phyloP scores from a whole-genome alignment of 2,329 filamentous ascomycete genomes.

The Hypoxylon sp. region DNA sequence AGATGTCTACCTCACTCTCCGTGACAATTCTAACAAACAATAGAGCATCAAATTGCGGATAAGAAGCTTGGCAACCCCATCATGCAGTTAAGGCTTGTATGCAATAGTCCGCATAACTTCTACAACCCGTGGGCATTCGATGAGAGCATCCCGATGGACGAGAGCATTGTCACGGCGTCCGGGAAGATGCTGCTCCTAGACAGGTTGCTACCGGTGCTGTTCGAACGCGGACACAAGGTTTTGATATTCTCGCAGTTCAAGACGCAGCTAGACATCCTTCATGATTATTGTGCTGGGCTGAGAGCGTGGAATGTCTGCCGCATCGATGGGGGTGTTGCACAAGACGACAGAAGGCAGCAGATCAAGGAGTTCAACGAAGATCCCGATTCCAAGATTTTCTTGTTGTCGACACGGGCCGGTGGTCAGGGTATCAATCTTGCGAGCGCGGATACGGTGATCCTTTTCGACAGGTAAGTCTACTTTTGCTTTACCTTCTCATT shows the following conservation, averaged over 20 bases:
- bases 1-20: not conserved
- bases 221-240: conserved; percentile 82
- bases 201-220: conserved; percentile 78
- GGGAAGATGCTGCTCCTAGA: conserved; percentile 97
- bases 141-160: conserved; percentile 70
- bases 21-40: conserved; percentile 42
- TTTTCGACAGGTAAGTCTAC: conserved; percentile 73
- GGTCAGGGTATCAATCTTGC: conserved; percentile 96
- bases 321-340: conserved; percentile 87
- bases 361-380: conserved; percentile 78
- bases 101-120: conserved; percentile 95
- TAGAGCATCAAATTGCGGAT: conserved; percentile 82
- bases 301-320: conserved; percentile 84
- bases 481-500: too few species aligned
- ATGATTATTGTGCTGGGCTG: conserved; percentile 83
- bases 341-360: conserved; percentile 73
- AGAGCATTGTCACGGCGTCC: conserved; percentile 83
- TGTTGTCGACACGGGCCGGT: conserved; percentile 89
- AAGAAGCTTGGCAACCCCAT: conserved; percentile 95
- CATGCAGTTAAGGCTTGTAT: conserved; percentile 89
- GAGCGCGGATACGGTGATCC: conserved; percentile 88
- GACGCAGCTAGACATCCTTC: conserved; percentile 88
- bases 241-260: conserved; percentile 98
- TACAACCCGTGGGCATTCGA: conserved; percentile 85
- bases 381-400: conserved; percentile 75